Evolutionary conservation across 495 filamentous ascomycete genomes (phyloP).

Genomic region (Penicillium nucicola): DNA sequence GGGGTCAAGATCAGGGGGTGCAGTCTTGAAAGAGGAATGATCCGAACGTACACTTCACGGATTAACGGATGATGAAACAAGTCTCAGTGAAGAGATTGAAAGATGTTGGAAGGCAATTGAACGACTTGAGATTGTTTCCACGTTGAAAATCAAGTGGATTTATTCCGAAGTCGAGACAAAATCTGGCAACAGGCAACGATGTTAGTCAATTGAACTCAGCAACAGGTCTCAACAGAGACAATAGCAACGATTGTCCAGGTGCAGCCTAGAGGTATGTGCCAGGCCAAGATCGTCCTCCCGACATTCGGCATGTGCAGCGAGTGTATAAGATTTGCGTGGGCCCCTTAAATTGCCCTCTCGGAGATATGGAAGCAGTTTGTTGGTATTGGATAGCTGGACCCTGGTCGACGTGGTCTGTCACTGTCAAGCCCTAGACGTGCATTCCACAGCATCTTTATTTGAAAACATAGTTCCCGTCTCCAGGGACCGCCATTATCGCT

Average conservation of each 20-base stretch:
- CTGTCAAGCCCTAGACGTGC: conserved; percentile 3
- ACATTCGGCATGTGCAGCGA: conserved; percentile 13
- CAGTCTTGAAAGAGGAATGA: conserved; percentile 31
- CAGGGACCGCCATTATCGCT: not conserved
- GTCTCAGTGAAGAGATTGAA: conserved; percentile 13
- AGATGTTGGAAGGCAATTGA: conserved; percentile 11
- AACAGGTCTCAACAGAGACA: not conserved
- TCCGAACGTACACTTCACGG: conserved; percentile 36
- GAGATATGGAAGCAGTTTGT: conserved; percentile 5
- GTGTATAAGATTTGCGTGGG: conserved; percentile 13
- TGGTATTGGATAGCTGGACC: conserved; percentile 13
- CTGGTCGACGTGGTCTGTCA: not conserved
- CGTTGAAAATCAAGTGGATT: conserved; percentile 3
- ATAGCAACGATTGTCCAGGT: not conserved
- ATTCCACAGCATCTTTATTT: conserved; percentile 12
- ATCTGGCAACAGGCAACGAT: conserved; percentile 5
- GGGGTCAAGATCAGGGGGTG: conserved; percentile 42
- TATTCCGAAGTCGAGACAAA: conserved; percentile 1
- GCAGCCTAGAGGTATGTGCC: conserved; percentile 20
- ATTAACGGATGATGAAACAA: conserved; percentile 26
- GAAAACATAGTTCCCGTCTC: conserved; percentile 12
- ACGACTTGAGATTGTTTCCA: conserved; percentile 21
- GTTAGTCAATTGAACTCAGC: conserved; percentile 1
- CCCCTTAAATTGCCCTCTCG: conserved; percentile 11
- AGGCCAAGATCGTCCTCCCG: conserved; percentile 14